Conservation (phyloP, 2,329 filamentous ascomycete genomes). For the Nakataea oryzae region DNA sequence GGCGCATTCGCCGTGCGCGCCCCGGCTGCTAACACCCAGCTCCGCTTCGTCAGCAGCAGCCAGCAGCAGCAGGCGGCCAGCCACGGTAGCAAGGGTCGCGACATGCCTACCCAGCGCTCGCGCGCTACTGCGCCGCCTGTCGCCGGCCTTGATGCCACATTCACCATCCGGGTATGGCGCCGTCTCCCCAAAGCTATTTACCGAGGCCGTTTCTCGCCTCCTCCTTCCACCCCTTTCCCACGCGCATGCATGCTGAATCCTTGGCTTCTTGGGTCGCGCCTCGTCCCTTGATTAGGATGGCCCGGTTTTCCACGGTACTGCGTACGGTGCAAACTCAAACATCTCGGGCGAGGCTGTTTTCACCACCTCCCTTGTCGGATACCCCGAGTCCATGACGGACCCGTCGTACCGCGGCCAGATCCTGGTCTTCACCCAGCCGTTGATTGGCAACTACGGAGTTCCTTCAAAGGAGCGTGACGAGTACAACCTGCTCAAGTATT, state of each 20-base stretch:
- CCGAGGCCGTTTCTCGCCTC: background rate
- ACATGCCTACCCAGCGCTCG: slow-evolving; percentile 48
- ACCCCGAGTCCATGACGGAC: slow-evolving; percentile 87
- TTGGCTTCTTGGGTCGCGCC: background rate
- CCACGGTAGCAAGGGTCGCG: slow-evolving; percentile 58
- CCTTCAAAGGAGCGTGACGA: slow-evolving; percentile 77
- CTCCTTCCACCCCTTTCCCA: background rate
- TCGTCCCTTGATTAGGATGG: slow-evolving; percentile 53
- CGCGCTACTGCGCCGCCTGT: slow-evolving; percentile 51
- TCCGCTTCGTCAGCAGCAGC: slow-evolving; percentile 19
- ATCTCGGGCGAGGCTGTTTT: slow-evolving; percentile 98
- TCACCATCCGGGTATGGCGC: slow-evolving; percentile 73
- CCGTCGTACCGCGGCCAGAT: slow-evolving; percentile 89
- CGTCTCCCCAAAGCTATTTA: background rate
- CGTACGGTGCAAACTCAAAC: slow-evolving; percentile 93
- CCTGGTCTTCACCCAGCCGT: slow-evolving; percentile 88
- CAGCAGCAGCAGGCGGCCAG: slow-evolving; percentile 35
- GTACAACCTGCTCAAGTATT: slow-evolving; percentile 90
- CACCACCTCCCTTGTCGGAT: slow-evolving; percentile 94
- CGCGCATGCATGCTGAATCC: background rate
- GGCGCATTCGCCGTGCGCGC: slow-evolving; percentile 18
- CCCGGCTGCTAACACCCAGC: slow-evolving; percentile 20
- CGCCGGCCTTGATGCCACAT: slow-evolving; percentile 71
- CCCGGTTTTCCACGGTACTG: slow-evolving; percentile 90
- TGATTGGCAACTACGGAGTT: slow-evolving; percentile 96